Evolutionary conservation across 1,284 basidiomycete genomes (phyloP), one percentile per base, ranked within the genome.

Genomic region (Cryptococcus hybrid): DNA sequence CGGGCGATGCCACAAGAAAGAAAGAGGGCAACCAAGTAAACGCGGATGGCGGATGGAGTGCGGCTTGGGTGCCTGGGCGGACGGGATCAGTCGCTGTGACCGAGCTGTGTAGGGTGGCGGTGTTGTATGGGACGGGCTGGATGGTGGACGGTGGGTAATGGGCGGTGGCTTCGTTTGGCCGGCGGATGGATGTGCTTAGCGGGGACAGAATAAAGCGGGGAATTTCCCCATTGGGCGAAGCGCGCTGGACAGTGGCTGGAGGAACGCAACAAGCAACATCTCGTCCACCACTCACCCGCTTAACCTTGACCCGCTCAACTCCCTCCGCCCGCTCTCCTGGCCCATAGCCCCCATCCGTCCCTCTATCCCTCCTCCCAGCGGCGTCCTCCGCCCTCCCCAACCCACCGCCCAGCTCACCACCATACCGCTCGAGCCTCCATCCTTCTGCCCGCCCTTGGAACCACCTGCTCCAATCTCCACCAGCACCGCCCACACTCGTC

Each of bases 361-460:
- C 52, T 51, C 38, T 34, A 11, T 15, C 42, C 54, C 45, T n/a
- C 38, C 48, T 30, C 40, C 30, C 35, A 18, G 13, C 53, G 5
- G 11, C 39, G n/a, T n/a, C n/a, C n/a, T n/a, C 30, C 47, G 24
- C 18, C 24, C 47, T n/a, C 49, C 38, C 38, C 38, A n/a, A 7
- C 35, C 47, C 52, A 3, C 7, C 38, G 18, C 13, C 30, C 40
- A 46, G 3, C 40, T 38, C 60, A 18, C 36, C 49, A 38, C 35
- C 45, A 50, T 47, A 45, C 38, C 51, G 46, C 51, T 58, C 52
- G 44, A 55, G 47, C 52, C 48, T 34, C 48, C 58, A 50, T 35
- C 47, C 47, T 46, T 57, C 46, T 53, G 47, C 49, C 49, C 49
- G 39, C 46, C 45, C 46, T 61, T 52, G 52, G 55, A 44, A 43